Percentiles rank a stretch among this genome's conserved stretches.
Evolutionary conservation across 2,329 filamentous ascomycete species (phyloP).

Genomic region (Thielaviopsis euricoi): DNA sequence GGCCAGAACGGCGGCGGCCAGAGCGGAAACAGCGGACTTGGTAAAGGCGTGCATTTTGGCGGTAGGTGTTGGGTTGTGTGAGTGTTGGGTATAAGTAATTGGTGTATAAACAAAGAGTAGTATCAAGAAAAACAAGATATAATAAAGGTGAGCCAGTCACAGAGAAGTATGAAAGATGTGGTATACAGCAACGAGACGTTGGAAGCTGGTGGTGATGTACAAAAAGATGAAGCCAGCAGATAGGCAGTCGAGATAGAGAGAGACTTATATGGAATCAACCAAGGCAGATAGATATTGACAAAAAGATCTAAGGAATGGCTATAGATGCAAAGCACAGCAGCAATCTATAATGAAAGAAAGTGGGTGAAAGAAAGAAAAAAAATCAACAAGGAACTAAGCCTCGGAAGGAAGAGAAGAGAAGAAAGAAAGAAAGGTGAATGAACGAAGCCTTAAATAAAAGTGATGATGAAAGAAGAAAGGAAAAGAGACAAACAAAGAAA

Average conservation of each 20-base stretch:
- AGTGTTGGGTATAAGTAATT: neutral
- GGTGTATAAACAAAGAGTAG: no score
- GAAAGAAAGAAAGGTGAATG: neutral
- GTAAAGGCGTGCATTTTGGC: slow-evolving; percentile 7
- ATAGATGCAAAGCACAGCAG: neutral
- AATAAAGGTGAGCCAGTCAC: neutral
- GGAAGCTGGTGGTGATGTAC: no score
- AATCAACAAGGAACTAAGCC: neutral
- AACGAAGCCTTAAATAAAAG: neutral
- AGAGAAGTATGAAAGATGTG: no score
- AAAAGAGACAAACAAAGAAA: neutral
- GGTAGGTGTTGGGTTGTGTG: neutral
- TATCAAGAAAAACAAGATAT: neutral
- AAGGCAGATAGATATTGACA: neutral
- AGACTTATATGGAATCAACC: neutral
- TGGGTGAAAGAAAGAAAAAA: neutral
- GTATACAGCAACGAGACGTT: no score
- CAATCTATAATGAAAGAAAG: neutral
- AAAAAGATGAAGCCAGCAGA: no score
- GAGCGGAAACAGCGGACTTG: slow-evolving; percentile 1
- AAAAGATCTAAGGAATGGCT: neutral
- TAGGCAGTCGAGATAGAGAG: no score
- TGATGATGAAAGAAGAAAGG: neutral
- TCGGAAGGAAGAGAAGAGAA: neutral
- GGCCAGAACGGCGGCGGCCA: neutral